Evolutionary conservation across 192 early-diverging fungal species (phyloP).

Genomic region (Rhizophagus clarus): DNA sequence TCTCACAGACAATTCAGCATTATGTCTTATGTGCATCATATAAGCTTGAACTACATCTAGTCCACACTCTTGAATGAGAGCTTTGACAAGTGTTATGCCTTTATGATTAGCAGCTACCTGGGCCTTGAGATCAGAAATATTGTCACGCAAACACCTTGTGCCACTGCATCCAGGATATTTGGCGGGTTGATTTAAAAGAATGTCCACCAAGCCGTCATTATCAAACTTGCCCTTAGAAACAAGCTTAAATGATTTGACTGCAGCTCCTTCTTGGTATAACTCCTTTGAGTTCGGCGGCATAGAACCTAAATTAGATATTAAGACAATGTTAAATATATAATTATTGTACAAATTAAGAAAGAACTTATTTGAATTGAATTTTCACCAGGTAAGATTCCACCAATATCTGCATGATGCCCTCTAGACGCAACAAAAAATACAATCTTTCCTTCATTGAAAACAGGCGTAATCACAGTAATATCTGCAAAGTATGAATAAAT

Average conservation of each 20-base stretch:
- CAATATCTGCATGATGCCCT: conserved; percentile 95
- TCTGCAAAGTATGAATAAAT: conserved; percentile 43
- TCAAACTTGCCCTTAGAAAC: conserved; percentile 85
- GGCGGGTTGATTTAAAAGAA: conserved; percentile 81
- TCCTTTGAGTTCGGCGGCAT: conserved; percentile 96
- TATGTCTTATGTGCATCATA: conserved; percentile 89
- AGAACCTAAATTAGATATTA: conserved; percentile 44
- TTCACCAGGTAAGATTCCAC: conserved; percentile 71
- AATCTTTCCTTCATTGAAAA: conserved; percentile 76
- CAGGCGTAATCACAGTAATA: conserved; percentile 96
- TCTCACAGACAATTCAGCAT: conserved; percentile 86
- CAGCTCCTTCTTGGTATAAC: conserved; percentile 94
- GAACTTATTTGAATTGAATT: not conserved
- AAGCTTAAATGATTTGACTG: conserved; percentile 85
- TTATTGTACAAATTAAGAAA: not conserved
- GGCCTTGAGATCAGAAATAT: conserved; percentile 93
- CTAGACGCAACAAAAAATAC: conserved; percentile 96
- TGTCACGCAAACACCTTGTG: conserved; percentile 86
- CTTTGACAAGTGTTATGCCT: conserved; percentile 82
- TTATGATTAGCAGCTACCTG: conserved; percentile 97
- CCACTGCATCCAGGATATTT: conserved; percentile 84
- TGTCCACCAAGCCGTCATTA: conserved; percentile 71
- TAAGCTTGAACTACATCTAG: conserved; percentile 91
- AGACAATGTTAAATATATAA: not conserved
- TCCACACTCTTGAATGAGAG: conserved; percentile 83